Evolutionary conservation across 768 basidiomycete species (phyloP), one percentile per base, ranked within the genome.

Genomic region (Termitomyces sp.): DNA sequence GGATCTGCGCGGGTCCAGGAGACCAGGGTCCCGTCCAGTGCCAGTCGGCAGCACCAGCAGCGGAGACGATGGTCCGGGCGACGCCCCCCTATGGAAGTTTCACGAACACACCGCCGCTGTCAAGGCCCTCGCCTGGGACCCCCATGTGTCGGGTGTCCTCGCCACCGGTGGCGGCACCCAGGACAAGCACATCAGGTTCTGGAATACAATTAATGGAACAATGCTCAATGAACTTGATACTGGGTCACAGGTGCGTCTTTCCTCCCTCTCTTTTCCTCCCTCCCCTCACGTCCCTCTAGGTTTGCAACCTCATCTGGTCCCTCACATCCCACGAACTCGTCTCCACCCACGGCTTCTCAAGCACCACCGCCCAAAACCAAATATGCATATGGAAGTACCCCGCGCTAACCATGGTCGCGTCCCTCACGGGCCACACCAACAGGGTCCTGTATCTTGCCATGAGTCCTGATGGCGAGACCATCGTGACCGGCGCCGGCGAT

Each of bases 111-210:
- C 89, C 3, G 96, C 97, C 1, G 96, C 96, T 3, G 96, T 99
- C 59, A 98, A 98, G 69, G 96, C 96, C 5, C 87, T 99, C 34
- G 95, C 96, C 6, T 99, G 97, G 96, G 96, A 94, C 73, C 96
- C 96, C 6, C 97, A 99, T 74, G 82, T 96, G 49, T 79, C 88
- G 11, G 94, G 95, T 1, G 83, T 98, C 2, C 76, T 98, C 38
- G 97, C 96, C 0, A 94, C 92, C 7, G 97, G 97, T 5, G 96
- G 96, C 10, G 97, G 96, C 8, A 99, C 96, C n/a, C 95, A 97
- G 67, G 97, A 98, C 72, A 96, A 96, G 74, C 96, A 95, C 70
- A 95, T 99, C 49, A 81, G 96, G 61, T 98, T 97, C 71, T 99
- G 97, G 96, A 98, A 99, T 71, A 92, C 91, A 7, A 77, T 84